Evolutionary conservation across 148 eudicot species (phyloP).

Genomic region (Fagopyrum esculentum): DNA sequence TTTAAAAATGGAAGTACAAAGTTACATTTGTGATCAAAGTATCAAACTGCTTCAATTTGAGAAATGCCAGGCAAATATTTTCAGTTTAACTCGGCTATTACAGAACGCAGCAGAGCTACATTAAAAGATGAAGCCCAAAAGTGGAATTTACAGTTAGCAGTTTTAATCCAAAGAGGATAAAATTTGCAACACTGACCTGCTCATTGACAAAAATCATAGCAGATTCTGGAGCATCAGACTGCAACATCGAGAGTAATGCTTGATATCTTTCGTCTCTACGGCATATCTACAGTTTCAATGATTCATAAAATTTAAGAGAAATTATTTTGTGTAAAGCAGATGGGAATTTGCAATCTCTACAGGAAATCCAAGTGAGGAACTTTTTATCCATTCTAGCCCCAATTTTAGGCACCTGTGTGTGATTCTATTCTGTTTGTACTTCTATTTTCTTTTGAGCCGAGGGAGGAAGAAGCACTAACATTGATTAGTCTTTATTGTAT

Average conservation of each 20-base stretch:
- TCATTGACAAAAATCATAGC: slow-evolving; percentile 85
- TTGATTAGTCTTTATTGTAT: neutral
- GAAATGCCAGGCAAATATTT: neutral
- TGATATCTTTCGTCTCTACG: slow-evolving; percentile 43
- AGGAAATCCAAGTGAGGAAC: neutral
- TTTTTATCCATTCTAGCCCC: neutral
- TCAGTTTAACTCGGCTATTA: neutral
- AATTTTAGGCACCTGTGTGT: neutral
- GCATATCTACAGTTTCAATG: slow-evolving; percentile 38
- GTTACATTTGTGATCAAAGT: neutral
- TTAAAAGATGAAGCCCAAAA: neutral
- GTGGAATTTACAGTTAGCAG: neutral
- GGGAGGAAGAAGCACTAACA: neutral
- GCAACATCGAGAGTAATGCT: slow-evolving; percentile 56
- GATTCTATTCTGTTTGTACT: no score
- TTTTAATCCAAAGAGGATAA: slow-evolving; percentile 4
- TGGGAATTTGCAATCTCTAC: neutral
- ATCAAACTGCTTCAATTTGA: neutral
- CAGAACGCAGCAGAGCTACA: neutral
- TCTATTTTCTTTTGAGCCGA: neutral
- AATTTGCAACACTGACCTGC: slow-evolving; percentile 49
- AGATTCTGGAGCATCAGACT: slow-evolving; percentile 64
- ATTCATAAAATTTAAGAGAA: slow-evolving; percentile 5
- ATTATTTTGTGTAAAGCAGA: neutral
- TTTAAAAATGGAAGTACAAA: neutral